Evolutionary conservation across 306 rosid genomes (phyloP).

Genomic region (Lablab purpureus): DNA sequence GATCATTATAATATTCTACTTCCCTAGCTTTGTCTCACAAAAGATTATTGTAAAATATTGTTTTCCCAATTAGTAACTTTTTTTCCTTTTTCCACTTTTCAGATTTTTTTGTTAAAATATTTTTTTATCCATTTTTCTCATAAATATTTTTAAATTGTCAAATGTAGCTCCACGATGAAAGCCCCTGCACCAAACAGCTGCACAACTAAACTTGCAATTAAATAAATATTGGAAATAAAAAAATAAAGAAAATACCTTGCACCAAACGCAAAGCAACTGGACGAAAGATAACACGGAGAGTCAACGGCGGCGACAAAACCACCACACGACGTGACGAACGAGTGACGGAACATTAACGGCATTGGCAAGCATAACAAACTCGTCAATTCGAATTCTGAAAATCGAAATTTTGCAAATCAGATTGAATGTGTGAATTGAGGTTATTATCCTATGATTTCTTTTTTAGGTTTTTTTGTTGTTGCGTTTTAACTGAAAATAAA

Average conservation of each 20-base stretch:
- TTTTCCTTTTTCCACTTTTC: background rate
- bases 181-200: slow-evolving; percentile 28
- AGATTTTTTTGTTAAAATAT: background rate
- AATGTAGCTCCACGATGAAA: background rate
- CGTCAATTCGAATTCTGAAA: slow-evolving; percentile 27
- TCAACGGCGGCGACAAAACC: slow-evolving; percentile 45
- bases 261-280: slow-evolving; percentile 37
- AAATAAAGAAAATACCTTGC: slow-evolving; percentile 51
- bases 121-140: background rate
- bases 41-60: too few species aligned
- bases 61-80: background rate
- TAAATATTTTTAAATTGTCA: background rate
- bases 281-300: slow-evolving; percentile 43
- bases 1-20: too few species aligned
- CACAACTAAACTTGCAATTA: slow-evolving; percentile 32
- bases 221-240: background rate
- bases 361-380: slow-evolving; percentile 47
- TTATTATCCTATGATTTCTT: background rate
- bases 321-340: background rate
- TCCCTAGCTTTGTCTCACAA: too few species aligned
- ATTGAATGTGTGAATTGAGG: background rate
- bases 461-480: background rate
- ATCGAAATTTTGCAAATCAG: background rate
- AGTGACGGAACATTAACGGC: slow-evolving; percentile 40
- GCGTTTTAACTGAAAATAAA: slow-evolving; percentile 13